phyloP scores from a whole-genome alignment of 305 asterid species.

The Rubia peregrina region DNA sequence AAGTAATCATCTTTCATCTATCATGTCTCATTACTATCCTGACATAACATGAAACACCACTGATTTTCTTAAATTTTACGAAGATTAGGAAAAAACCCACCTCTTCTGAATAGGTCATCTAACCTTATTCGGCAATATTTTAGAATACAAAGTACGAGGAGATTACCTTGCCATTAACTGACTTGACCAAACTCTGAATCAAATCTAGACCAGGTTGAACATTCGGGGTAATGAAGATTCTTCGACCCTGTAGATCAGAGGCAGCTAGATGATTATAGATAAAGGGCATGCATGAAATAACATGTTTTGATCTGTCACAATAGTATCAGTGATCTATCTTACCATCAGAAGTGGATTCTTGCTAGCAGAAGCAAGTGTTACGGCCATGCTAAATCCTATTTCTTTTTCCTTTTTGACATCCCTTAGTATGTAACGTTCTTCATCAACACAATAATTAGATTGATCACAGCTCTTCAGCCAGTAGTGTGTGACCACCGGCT shows the following conservation, averaged over 20 bases:
- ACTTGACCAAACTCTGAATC: slow-evolving; percentile 50
- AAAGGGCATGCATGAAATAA: slow-evolving; percentile 2
- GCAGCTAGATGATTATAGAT: slow-evolving; percentile 7
- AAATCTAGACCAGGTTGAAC: slow-evolving; percentile 50
- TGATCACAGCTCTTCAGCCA: slow-evolving; percentile 95
- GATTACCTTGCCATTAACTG: slow-evolving; percentile 61
- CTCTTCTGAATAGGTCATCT: background rate
- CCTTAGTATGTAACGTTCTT: slow-evolving; percentile 71
- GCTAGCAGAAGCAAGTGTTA: slow-evolving; percentile 52
- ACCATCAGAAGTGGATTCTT: slow-evolving; percentile 51
- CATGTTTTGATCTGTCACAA: background rate
- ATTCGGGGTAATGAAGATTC: slow-evolving; percentile 53
- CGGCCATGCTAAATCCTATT: slow-evolving; percentile 60
- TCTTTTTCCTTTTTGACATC: slow-evolving; percentile 83
- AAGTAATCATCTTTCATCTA: background rate
- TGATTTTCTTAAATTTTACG: background rate
- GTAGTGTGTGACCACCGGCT: slow-evolving; percentile 74
- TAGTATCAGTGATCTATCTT: background rate
- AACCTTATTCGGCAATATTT: background rate
- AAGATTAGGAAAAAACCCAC: background rate
- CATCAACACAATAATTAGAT: slow-evolving; percentile 77
- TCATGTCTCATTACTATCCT: background rate
- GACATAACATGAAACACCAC: background rate
- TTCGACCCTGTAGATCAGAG: slow-evolving; percentile 45
- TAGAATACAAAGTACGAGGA: slow-evolving; percentile 5